Evolutionary conservation across 345 rosid genomes (phyloP).

Genomic region (Lumnitzera littorea): DNA sequence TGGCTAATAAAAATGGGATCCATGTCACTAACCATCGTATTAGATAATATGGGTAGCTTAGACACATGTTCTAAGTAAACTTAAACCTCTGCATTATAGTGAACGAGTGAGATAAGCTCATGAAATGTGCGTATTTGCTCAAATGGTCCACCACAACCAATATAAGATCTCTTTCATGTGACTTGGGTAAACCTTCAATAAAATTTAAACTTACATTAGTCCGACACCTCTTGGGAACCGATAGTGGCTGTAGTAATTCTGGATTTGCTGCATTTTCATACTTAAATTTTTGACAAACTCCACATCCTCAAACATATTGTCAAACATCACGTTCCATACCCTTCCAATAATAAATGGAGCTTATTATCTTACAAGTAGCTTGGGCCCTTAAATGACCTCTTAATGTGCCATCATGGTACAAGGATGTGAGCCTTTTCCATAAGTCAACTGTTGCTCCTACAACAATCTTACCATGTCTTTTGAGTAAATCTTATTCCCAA

Average conservation of each 20-base stretch:
- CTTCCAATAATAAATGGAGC: too few relatives aligned
- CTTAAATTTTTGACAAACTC: neutral
- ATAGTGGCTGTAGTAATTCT: neutral
- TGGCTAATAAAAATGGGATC: neutral
- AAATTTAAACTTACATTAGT: neutral
- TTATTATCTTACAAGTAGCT: neutral
- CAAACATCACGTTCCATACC: neutral
- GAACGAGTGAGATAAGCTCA: neutral
- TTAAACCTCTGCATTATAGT: neutral
- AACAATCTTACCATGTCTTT: too few relatives aligned
- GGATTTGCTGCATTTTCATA: neutral
- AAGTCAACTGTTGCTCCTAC: neutral
- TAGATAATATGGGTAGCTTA: constrained; percentile 3
- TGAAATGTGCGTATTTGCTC: neutral
- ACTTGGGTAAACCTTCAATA: constrained; percentile 1
- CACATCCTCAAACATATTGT: neutral
- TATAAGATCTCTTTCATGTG: neutral
- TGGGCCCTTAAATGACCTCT: neutral
- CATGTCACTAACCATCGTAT: too few relatives aligned
- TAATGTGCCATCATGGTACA: neutral
- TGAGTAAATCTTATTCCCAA: too few relatives aligned
- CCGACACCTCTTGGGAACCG: neutral
- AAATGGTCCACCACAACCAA: neutral
- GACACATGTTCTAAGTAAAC: neutral
- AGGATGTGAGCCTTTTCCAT: neutral